A percentile compares a stretch with the other conserved stretches of the same genome.
phyloP scores from a whole-genome alignment of 1,139 yeast species.

The Saccharomyces hybrid region DNA sequence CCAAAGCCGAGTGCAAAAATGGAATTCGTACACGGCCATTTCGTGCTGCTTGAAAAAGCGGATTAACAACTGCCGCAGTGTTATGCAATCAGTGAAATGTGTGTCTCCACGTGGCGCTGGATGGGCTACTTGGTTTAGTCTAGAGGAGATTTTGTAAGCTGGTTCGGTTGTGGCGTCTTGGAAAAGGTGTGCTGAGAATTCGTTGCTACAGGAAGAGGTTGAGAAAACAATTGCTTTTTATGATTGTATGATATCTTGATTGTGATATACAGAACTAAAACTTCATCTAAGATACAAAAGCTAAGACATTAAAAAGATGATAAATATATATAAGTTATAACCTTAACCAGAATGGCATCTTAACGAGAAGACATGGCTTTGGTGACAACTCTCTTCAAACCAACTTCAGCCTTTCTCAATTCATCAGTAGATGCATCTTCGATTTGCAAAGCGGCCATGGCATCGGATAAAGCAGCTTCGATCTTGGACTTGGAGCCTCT shows the following conservation, averaged over 20 bases:
- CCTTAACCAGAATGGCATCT: slow-evolving; percentile 28
- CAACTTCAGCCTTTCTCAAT: slow-evolving; percentile 98
- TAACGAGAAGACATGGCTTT: slow-evolving; percentile 99
- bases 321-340: slow-evolving; percentile 3
- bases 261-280: neutral
- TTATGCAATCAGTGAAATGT: no score
- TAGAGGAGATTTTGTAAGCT: no score
- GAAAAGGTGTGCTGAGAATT: no score
- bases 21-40: no score
- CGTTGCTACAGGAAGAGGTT: no score
- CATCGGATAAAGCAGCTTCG: slow-evolving; percentile 97
- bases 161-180: no score
- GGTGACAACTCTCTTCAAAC: slow-evolving; percentile 98
- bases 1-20: no score
- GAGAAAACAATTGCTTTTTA: neutral
- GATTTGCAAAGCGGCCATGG: slow-evolving; percentile 94
- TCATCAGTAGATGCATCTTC: slow-evolving; percentile 97
- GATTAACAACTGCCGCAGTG: no score
- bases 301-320: neutral
- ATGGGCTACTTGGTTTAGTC: no score
- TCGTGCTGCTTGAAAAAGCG: no score
- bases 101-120: no score
- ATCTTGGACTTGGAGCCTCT: slow-evolving; percentile 96
- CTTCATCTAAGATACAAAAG: slow-evolving; percentile 4
- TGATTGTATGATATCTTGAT: slow-evolving; percentile 1